Evolutionary conservation across 2,329 filamentous ascomycete species (phyloP).

Genomic region (Ophiosphaerella korrae): DNA sequence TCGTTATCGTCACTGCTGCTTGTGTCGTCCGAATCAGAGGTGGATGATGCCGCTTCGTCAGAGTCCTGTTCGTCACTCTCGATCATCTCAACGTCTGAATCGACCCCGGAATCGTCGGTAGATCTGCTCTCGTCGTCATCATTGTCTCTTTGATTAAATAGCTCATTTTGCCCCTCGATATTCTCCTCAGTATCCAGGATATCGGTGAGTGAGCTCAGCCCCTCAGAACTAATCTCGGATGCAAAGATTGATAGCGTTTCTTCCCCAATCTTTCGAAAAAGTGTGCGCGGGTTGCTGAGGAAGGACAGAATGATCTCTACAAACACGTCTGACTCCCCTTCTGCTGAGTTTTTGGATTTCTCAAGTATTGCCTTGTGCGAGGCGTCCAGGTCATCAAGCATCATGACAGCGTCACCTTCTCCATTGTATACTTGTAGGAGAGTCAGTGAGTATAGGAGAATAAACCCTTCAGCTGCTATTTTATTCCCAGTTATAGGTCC

Average conservation of each 20-base stretch:
- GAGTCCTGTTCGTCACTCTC: slow-evolving; percentile 42
- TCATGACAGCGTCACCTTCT: slow-evolving; percentile 81
- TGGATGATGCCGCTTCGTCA: slow-evolving; percentile 30
- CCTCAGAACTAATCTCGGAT: slow-evolving; percentile 71
- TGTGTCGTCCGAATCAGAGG: slow-evolving; percentile 21
- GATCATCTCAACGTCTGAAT: slow-evolving; percentile 53
- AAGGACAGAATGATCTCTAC: slow-evolving; percentile 92
- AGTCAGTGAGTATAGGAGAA: slow-evolving; percentile 80
- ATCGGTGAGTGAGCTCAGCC: slow-evolving; percentile 69
- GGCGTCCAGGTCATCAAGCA: slow-evolving; percentile 79
- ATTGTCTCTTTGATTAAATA: slow-evolving; percentile 70
- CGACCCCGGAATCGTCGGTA: slow-evolving; percentile 54
- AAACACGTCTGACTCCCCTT: slow-evolving; percentile 51
- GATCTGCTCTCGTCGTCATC: slow-evolving; percentile 49
- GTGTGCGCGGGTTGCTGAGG: slow-evolving; percentile 79
- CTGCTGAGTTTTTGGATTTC: slow-evolving; percentile 30
- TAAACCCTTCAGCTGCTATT: slow-evolving; percentile 65
- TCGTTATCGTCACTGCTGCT: slow-evolving; percentile 28
- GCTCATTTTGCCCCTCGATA: slow-evolving; percentile 78
- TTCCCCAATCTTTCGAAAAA: slow-evolving; percentile 85
- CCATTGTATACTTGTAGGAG: slow-evolving; percentile 90
- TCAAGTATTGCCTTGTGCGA: slow-evolving; percentile 69
- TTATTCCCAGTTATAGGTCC: slow-evolving; percentile 33
- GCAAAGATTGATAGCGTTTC: slow-evolving; percentile 88
- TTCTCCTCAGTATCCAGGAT: slow-evolving; percentile 81